Evolutionary conservation across 1,139 yeast genomes (phyloP).

Genomic region (Magnusiomyces suaveolens): DNA sequence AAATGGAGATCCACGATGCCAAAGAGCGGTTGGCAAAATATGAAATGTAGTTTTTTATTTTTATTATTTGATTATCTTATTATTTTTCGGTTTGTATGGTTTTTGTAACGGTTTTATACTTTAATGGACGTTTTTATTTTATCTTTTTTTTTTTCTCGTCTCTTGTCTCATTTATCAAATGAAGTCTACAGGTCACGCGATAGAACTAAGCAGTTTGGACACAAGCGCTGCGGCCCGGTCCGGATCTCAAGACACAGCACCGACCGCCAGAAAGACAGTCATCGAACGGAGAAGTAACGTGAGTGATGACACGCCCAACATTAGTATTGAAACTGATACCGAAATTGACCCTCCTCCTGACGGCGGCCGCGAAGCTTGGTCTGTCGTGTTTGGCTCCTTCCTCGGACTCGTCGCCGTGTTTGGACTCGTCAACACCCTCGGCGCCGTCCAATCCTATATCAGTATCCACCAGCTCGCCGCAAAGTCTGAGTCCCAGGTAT

Average conservation of each 20-base stretch:
- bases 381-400: slow-evolving; percentile 52
- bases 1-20: slow-evolving; percentile 36
- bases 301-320: too few relatives aligned
- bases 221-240: not conserved
- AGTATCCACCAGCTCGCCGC: slow-evolving; percentile 44
- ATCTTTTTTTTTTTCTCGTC: not conserved
- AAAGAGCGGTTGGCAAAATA: slow-evolving; percentile 18
- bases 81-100: too few relatives aligned
- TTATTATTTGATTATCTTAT: too few relatives aligned
- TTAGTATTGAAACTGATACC: not conserved
- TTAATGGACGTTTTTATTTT: not conserved
- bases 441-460: slow-evolving; percentile 64
- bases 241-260: not conserved
- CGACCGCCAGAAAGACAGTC: not conserved
- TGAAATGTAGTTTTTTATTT: too few relatives aligned
- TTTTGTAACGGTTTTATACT: too few relatives aligned
- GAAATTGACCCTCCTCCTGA: slow-evolving; percentile 38
- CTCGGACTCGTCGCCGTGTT: slow-evolving; percentile 53
- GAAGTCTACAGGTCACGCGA: too few relatives aligned
- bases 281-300: too few relatives aligned
- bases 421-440: slow-evolving; percentile 58
- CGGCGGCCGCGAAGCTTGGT: slow-evolving; percentile 48
- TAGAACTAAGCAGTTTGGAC: too few relatives aligned
- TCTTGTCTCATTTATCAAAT: not conserved
- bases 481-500: slow-evolving; percentile 41